Evolutionary conservation across 2,329 filamentous ascomycete genomes (phyloP), one percentile per base, ranked within the genome.

Genomic region (Fusarium poae): DNA sequence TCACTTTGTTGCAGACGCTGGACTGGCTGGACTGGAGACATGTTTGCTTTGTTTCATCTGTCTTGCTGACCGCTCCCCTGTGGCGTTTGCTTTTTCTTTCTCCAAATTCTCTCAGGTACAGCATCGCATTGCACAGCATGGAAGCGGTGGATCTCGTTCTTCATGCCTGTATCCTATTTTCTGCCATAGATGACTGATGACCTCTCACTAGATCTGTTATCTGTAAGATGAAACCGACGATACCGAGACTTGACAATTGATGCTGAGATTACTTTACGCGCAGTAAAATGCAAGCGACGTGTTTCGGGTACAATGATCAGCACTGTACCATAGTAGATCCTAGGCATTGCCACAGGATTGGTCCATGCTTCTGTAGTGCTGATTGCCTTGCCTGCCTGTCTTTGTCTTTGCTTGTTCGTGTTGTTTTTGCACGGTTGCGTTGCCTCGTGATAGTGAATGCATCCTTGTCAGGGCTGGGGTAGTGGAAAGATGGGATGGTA

Each of bases 71-170:
- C 52, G 52, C 65, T 62, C 27, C 60, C 61, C 44, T 57, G 62
- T 63, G 58, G 53, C 55, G 44, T 65, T 72, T 72, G 68, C 71
- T 73, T 72, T 73, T 73, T 70, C 34, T 48, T 67, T 72, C 65
- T 72, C 60, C 62, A 70, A 65, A 59, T 56, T 51, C 64, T 68
- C 71, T 65, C 61, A 34, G 65, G 65, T 52, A 23, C 44, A 13
- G 32, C 48, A 50, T 39, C 32, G 18, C 46, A 35, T 39, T 46
- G 23, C 21, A 60, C 43, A 37, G 43, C 51, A 35, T 44, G 37
- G 32, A 27, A 35, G 50, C 68, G 34, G 53, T 56, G 62, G 46
- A 20, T 32, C 54, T 64, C 18, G n/a, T 18, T 39, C 23, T 21
- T 29, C 23, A 45, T 45, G 43, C n/a, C 20, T 29, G 43, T 45